Base-by-base conservation (phyloP, 2,329 filamentous ascomycete genomes). In the Ophiostoma angusticollis region DNA sequence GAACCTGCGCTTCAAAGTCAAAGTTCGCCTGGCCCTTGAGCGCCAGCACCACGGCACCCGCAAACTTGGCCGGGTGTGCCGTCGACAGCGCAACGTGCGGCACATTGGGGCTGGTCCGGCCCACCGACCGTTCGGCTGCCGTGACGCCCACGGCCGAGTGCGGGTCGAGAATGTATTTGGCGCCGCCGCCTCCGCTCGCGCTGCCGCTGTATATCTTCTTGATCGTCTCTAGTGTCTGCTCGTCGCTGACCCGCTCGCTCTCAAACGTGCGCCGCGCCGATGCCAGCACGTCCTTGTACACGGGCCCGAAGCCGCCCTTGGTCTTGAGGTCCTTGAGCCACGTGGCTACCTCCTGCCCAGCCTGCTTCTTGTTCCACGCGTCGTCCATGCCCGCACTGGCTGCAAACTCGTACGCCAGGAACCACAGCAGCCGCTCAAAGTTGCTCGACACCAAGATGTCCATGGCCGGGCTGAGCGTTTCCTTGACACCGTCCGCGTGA, bases 401-500 rank as follows among this genome's bases (percentile, higher is more conserved):
- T 14, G 74, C 76, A 44, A 78, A 80, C 49, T 49, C 49, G 61
- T 84, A 84, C 2, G 85, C 80, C 21, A 96, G 67, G 67, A 84
- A 95, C 89, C 89, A 96, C 9, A 98, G 70, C 5, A 98, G 69
- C 23, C 91, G 77, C 68, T 98, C 91, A 56, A 98, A 96, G 66
- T 98, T 98, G 58, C 82, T 91, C 18, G 82, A 89, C 11, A 96
- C 87, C 4, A 96, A 69, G 48, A 96, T 96, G 58, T 98, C 91
- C 91, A 98, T 96, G 32, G 91, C 91, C 0, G 91, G 91, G 50
- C 81, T 86, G 37, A 93, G 72, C 0, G 91, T 98, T 63, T 93
- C 87, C 63, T 85, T 87, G 45, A 89, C 85, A 27, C 83, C 84
- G 14, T 45, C 47, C 13, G 16, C 29, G 31, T 76, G 74, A 50